Conservation (phyloP, 805 yeast genomes). For the Wickerhamomyces strasburgensis region DNA sequence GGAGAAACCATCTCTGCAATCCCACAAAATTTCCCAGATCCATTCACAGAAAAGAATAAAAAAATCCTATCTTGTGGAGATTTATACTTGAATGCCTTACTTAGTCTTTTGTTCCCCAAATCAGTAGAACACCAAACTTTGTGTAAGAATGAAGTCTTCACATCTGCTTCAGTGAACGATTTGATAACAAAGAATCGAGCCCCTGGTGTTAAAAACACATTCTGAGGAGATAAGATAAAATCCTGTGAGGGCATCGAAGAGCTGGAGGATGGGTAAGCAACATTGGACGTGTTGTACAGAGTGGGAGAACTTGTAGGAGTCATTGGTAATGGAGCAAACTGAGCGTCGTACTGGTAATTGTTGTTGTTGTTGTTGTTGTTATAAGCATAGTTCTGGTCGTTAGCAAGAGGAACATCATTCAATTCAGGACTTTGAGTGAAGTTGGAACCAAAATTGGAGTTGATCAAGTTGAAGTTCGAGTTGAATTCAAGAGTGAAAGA, state of each 20-base stretch:
- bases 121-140: slow-evolving; percentile 58
- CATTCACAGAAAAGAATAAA: slow-evolving; percentile 54
- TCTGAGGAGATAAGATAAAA: slow-evolving; percentile 13
- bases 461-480: slow-evolving; percentile 16
- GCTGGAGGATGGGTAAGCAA: not conserved
- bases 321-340: not conserved
- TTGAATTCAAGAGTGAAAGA: slow-evolving; percentile 8
- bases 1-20: slow-evolving; percentile 46
- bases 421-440: not conserved
- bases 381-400: slow-evolving; percentile 1
- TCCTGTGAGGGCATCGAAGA: slow-evolving; percentile 1
- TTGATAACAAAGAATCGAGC: slow-evolving; percentile 49
- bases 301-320: too few relatives aligned
- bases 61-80: slow-evolving; percentile 31
- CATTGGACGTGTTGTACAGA: too few relatives aligned
- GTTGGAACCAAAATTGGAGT: slow-evolving; percentile 6
- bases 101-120: slow-evolving; percentile 48
- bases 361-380: not conserved
- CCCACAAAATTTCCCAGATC: slow-evolving; percentile 54
- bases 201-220: slow-evolving; percentile 25
- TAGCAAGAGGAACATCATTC: not conserved
- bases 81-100: slow-evolving; percentile 33
- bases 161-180: slow-evolving; percentile 44
- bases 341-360: not conserved
- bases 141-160: slow-evolving; percentile 43